A percentile compares a stretch with the other conserved stretches of the same genome.
phyloP scores from a whole-genome alignment of 371 early-diverging fungal genomes.

The Encephalitozoon hellem region DNA sequence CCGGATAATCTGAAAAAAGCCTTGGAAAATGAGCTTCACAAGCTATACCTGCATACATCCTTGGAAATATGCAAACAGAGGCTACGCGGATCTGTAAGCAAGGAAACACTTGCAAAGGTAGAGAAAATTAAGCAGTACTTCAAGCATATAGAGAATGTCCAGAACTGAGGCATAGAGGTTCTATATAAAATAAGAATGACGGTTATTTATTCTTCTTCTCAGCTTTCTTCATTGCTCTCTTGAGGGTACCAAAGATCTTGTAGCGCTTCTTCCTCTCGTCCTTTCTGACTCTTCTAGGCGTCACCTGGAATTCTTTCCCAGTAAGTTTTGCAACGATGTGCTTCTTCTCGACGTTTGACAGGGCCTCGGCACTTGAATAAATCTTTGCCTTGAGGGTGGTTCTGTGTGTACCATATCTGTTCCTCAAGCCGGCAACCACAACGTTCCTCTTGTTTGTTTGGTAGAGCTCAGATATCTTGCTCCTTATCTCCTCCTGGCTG shows the following conservation, averaged over 20 bases:
- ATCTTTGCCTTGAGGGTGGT: constrained; percentile 48
- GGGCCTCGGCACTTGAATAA: constrained; percentile 37
- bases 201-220: constrained; percentile 49
- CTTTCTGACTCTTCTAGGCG: constrained; percentile 54
- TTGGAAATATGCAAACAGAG: neutral
- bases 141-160: neutral
- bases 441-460: constrained; percentile 44
- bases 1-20: neutral
- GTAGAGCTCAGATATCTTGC: constrained; percentile 40
- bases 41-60: neutral
- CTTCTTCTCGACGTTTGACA: constrained; percentile 48
- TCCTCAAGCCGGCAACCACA: constrained; percentile 41
- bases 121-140: neutral
- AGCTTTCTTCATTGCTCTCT: constrained; percentile 51
- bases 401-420: constrained; percentile 53
- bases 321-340: constrained; percentile 48
- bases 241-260: constrained; percentile 58
- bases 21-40: neutral
- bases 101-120: neutral
- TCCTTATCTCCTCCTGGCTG: constrained; percentile 44
- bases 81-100: neutral
- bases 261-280: constrained; percentile 56
- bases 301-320: constrained; percentile 37
- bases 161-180: neutral
- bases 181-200: neutral